Conservation (phyloP, 2,329 filamentous ascomycete genomes). For the Fusarium avenaceum region DNA sequence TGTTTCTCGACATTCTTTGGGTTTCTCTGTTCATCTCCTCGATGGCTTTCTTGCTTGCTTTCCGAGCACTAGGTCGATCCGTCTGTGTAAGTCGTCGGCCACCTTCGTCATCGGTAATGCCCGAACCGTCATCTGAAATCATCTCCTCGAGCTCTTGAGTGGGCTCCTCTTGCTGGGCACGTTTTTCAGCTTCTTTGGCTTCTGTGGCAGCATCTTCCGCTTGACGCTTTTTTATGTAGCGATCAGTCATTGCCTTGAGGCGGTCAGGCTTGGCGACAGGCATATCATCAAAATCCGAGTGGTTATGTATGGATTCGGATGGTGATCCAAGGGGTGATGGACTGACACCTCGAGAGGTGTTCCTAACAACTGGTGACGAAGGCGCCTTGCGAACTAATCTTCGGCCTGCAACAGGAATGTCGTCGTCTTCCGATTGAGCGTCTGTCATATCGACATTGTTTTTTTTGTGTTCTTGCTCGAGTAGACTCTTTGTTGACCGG, state of each 20-base stretch:
- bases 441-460: conserved; percentile 50
- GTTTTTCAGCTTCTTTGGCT: conserved; percentile 61
- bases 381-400: conserved; percentile 56
- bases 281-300: conserved; percentile 61
- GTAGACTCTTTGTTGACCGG: conserved; percentile 58
- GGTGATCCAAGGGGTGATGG: conserved; percentile 68
- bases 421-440: conserved; percentile 58
- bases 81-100: conserved; percentile 77
- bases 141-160: conserved; percentile 55
- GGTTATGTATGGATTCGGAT: conserved; percentile 50
- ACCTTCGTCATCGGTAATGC: conserved; percentile 72
- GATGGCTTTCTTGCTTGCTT: conserved; percentile 93
- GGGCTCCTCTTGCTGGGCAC: conserved; percentile 54
- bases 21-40: conserved; percentile 97
- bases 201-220: conserved; percentile 74
- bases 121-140: conserved; percentile 58
- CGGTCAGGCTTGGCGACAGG: conserved; percentile 67
- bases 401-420: conserved; percentile 58
- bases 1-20: conserved; percentile 87
- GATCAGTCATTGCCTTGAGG: conserved; percentile 78
- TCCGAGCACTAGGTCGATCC: conserved; percentile 75
- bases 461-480: conserved; percentile 52
- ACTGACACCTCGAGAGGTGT: conserved; percentile 49
- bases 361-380: conserved; percentile 52
- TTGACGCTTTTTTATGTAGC: conserved; percentile 78